Conservation (phyloP, 768 basidiomycete species). For the Piloderma croceum region DNA sequence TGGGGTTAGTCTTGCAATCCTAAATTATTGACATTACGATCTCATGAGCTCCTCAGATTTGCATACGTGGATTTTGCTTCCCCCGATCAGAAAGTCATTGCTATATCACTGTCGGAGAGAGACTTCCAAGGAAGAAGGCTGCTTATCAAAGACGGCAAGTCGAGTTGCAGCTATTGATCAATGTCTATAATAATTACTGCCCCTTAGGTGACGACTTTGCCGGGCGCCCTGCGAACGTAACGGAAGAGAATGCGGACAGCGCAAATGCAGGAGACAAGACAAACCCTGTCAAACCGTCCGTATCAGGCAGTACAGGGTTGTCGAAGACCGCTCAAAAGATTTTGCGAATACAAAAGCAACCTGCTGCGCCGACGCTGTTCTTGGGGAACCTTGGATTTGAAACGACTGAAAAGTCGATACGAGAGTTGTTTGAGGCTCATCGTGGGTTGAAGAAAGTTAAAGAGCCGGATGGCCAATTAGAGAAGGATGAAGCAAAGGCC, state of each 20-base stretch:
- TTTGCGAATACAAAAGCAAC: constrained; percentile 72
- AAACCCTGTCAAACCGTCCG: constrained; percentile 15
- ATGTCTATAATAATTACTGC: too few relatives aligned
- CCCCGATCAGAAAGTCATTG: constrained; percentile 63
- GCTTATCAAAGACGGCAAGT: constrained; percentile 87
- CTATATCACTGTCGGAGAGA: constrained; percentile 77
- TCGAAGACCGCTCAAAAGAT: constrained; percentile 78
- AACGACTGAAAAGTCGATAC: constrained; percentile 72
- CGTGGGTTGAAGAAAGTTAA: constrained; percentile 26
- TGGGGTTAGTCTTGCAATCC: constrained; percentile 53
- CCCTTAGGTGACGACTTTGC: constrained; percentile 64
- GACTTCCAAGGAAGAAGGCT: constrained; percentile 79
- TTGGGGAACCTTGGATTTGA: constrained; percentile 91
- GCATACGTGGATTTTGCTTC: constrained; percentile 94
- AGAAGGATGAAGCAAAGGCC: constrained; percentile 7
- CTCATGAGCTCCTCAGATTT: constrained; percentile 48
- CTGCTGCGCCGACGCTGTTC: constrained; percentile 82
- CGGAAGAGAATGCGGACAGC: constrained; percentile 28
- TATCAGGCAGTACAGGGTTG: constrained; percentile 23
- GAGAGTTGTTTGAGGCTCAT: constrained; percentile 70
- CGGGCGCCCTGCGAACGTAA: constrained; percentile 54
- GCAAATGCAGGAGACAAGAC: constrained; percentile 30
- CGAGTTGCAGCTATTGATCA: constrained; percentile 1
- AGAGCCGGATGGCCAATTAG: neutral
- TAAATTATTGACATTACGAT: constrained; percentile 5